Evolutionary conservation across 2,329 filamentous ascomycete genomes (phyloP).

Genomic region (Botrytis paeoniae): DNA sequence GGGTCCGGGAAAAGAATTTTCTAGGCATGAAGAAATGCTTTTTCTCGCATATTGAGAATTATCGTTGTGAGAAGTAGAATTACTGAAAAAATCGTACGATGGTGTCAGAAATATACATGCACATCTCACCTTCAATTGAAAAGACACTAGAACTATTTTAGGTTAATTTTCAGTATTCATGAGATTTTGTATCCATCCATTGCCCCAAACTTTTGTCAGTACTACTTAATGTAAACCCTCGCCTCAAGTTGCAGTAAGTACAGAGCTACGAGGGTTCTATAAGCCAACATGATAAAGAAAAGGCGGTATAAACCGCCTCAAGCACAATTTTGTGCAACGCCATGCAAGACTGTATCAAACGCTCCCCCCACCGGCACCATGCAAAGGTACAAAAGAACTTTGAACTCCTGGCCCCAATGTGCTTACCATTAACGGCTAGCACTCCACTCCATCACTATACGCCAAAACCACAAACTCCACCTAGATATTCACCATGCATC

Average conservation of each 20-base stretch:
- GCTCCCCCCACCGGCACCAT: constrained; percentile 4
- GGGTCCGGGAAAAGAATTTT: background rate
- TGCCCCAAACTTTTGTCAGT: background rate
- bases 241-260: background rate
- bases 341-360: background rate
- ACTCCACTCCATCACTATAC: background rate
- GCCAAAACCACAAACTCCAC: constrained; percentile 8
- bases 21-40: background rate
- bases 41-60: background rate
- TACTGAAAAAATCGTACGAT: background rate
- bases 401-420: constrained; percentile 8
- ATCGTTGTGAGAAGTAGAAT: background rate
- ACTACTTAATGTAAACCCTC: background rate
- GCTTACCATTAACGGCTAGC: constrained; percentile 14
- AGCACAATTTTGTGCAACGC: background rate
- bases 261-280: background rate
- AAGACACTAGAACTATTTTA: too few relatives aligned
- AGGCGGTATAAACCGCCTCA: background rate
- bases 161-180: background rate
- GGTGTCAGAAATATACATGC: background rate
- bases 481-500: constrained; percentile 17
- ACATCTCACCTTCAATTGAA: background rate
- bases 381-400: background rate
- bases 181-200: background rate
- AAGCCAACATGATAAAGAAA: background rate